Evolutionary conservation across 1,284 basidiomycete genomes (phyloP).

Genomic region (Naganishia cerealis): DNA sequence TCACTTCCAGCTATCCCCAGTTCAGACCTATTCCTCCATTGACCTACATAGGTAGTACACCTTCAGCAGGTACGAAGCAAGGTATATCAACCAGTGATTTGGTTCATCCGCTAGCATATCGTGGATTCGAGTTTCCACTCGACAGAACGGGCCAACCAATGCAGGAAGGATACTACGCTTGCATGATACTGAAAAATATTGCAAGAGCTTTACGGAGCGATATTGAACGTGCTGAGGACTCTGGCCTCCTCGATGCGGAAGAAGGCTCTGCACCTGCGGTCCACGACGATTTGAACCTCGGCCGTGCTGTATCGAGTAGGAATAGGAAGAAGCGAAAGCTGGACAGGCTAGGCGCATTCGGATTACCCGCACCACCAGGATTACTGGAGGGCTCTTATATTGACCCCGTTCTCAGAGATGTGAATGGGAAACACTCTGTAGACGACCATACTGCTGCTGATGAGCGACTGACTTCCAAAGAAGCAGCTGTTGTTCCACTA

Average conservation of each 20-base stretch:
- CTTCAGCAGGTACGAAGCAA: neutral
- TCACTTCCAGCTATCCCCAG: constrained; percentile 22
- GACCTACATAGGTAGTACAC: constrained; percentile 2
- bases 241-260: constrained; percentile 4
- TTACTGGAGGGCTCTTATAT: constrained; percentile 28
- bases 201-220: constrained; percentile 27
- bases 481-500: constrained; percentile 4
- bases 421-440: neutral
- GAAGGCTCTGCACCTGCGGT: neutral
- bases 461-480: neutral
- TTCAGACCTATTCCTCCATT: constrained; percentile 26
- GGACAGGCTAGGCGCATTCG: constrained; percentile 31
- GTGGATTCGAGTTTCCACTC: constrained; percentile 18
- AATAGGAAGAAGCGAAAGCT: constrained; percentile 32
- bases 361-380: constrained; percentile 33
- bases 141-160: constrained; percentile 30
- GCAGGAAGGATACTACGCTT: constrained; percentile 30
- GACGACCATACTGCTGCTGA: neutral
- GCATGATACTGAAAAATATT: constrained; percentile 30
- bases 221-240: constrained; percentile 22
- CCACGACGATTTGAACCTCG: neutral
- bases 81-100: constrained; percentile 4
- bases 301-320: constrained; percentile 13
- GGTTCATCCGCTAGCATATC: constrained; percentile 18
- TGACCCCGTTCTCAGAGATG: neutral